A percentile compares a stretch with the other conserved stretches of the same genome.
phyloP scores from a whole-genome alignment of 108 stramenopile species.

The Aureococcus anophagefferens region DNA sequence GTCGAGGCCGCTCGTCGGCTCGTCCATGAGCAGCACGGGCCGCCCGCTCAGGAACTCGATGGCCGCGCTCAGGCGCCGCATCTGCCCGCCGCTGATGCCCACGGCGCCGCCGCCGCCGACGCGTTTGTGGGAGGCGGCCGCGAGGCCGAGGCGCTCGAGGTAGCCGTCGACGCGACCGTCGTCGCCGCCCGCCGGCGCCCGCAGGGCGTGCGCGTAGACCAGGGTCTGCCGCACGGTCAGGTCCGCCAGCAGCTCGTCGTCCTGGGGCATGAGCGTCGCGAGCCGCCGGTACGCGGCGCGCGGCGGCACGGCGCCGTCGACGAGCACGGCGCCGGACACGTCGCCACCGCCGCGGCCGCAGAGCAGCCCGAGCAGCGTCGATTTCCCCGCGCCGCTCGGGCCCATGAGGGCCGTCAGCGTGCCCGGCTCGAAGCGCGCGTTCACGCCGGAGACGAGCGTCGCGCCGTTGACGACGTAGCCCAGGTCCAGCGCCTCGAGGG shows the following conservation, averaged over 20 bases:
- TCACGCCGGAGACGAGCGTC: not conserved
- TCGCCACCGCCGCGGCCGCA: not conserved
- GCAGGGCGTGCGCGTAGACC: not conserved
- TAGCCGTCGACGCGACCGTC: not conserved
- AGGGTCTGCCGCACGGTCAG: conserved; percentile 1
- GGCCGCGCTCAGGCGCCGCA: not conserved
- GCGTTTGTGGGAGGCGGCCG: not conserved
- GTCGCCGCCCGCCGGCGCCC: not conserved
- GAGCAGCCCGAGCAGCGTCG: not conserved
- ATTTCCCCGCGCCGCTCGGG: not conserved
- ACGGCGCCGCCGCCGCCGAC: not conserved
- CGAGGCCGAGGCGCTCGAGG: not conserved
- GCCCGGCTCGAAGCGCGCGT: not conserved
- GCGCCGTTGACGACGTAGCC: no score
- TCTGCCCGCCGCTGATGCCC: not conserved
- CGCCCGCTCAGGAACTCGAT: not conserved
- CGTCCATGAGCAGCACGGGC: conserved; percentile 9
- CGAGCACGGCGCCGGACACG: not conserved
- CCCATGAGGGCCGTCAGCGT: not conserved
- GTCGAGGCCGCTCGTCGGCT: conserved; percentile 35
- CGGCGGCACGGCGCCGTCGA: not conserved
- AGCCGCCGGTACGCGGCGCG: not conserved
- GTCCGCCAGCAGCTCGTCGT: not conserved
- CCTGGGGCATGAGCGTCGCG: conserved; percentile 2
- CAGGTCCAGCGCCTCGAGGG: no score